Percentiles rank a stretch among this genome's conserved stretches.
phyloP scores from a whole-genome alignment of 257 asterid genomes.

The Echites panduratus region DNA sequence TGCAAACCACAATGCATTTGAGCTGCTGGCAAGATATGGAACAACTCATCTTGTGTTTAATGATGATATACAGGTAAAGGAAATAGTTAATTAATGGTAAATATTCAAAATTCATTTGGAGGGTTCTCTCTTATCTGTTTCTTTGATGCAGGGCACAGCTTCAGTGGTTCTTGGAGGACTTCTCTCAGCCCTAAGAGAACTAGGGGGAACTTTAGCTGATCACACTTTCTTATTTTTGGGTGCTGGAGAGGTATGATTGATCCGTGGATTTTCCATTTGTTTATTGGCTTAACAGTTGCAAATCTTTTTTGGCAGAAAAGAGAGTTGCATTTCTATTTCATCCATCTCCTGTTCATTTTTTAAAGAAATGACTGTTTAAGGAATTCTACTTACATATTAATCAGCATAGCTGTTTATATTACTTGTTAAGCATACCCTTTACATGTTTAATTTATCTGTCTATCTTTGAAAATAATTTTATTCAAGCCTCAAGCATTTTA shows the following conservation, averaged over 20 bases:
- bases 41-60: slow-evolving; percentile 85
- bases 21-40: slow-evolving; percentile 72
- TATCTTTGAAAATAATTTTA: too few species aligned
- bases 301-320: too few species aligned
- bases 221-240: slow-evolving; percentile 91
- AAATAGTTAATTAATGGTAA: neutral
- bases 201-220: slow-evolving; percentile 72
- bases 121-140: neutral
- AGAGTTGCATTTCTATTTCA: too few species aligned
- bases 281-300: too few species aligned
- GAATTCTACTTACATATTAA: too few species aligned
- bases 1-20: slow-evolving; percentile 89
- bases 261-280: too few species aligned
- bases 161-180: slow-evolving; percentile 88
- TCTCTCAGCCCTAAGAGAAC: slow-evolving; percentile 54
- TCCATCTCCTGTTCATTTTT: too few species aligned
- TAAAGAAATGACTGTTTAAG: too few species aligned
- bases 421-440: too few species aligned
- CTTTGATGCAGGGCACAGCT: slow-evolving; percentile 72
- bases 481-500: too few species aligned
- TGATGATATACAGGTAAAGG: slow-evolving; percentile 78
- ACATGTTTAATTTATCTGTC: too few species aligned
- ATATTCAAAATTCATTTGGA: neutral
- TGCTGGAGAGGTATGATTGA: slow-evolving; percentile 82
- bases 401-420: too few species aligned